Evolutionary conservation across 441 rosid genomes (phyloP), one percentile per base, ranked within the genome.

Genomic region (Euphorbia corollata): DNA sequence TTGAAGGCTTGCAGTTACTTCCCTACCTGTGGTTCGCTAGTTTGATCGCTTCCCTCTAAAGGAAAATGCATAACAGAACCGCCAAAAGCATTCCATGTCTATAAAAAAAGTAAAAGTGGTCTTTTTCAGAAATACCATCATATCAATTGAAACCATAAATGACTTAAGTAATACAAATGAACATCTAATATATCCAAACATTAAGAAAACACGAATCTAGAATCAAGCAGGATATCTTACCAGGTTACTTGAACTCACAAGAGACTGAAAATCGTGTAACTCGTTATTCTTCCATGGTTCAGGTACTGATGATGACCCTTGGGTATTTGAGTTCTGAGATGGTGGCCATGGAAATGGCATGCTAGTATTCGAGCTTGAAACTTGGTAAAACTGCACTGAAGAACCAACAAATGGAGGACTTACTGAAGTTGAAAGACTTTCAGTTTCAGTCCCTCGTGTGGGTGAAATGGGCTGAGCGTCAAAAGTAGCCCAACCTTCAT

Each of bases 401-500:
- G 80, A 65, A 68, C 64, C 75, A 56, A 74, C 79, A 60, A 57
- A 64, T 38, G 80, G 67, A 50, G 75, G 65, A 64, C 71, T 51
- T 45, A 48, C 69, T 38, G 80, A 69, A 78, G 78, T 61, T 57
- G 66, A 55, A 63, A 65, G 58, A 72, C 63, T 80, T 70, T 58
- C 79, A 72, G 64, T 80, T 70, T 58, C 79, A 59, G 68, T 67
- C 68, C 74, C 84, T 41, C 69, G 63, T 27, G 39, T 54, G 34
- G 85, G 69, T 60, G 78, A 53, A 67, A 78, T 72, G 54, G 83
- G 81, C 57, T 79, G 69, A 69, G 83, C 79, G 68, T 89, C 96
- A 82, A 93, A 93, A 57, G 90, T 90, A 34, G 97, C 96, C 97
- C 97, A 93, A 71, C 93, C 97, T 73, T 85, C 88, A 73, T 85